A percentile compares a stretch with the other conserved stretches of the same genome.
Evolutionary conservation across 1,284 basidiomycete species (phyloP).

Genomic region (Stygiomarasmius scandens): DNA sequence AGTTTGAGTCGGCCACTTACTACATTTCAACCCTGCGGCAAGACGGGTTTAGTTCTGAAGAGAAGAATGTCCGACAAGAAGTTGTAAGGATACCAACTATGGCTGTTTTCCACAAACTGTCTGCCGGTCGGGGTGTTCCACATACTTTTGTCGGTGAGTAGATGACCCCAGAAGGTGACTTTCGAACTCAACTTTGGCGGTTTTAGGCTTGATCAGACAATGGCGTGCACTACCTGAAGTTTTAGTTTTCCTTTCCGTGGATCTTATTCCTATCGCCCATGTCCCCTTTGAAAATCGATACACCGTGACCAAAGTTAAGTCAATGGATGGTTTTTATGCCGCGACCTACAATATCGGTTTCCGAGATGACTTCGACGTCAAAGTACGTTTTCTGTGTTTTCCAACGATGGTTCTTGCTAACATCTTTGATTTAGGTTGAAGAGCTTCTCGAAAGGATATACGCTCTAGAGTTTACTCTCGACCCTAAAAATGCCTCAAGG

Average conservation of each 20-base stretch:
- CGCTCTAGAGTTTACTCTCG: constrained; percentile 43
- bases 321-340: constrained; percentile 61
- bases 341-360: constrained; percentile 65
- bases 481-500: constrained; percentile 33
- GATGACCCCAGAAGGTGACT: not conserved
- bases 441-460: constrained; percentile 56
- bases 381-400: constrained; percentile 26
- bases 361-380: constrained; percentile 56
- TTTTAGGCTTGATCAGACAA: constrained; percentile 50
- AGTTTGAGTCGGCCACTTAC: constrained; percentile 10
- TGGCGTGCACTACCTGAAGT: constrained; percentile 64
- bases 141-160: constrained; percentile 56
- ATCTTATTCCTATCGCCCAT: constrained; percentile 49
- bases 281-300: constrained; percentile 52
- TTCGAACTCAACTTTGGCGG: not conserved
- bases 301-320: constrained; percentile 54
- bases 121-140: constrained; percentile 55
- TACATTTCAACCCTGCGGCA: constrained; percentile 9
- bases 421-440: constrained; percentile 32
- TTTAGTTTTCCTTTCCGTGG: constrained; percentile 64
- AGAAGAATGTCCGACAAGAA: constrained; percentile 25
- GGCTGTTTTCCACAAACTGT: constrained; percentile 60
- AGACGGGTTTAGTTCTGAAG: constrained; percentile 13
- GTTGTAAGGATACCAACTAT: constrained; percentile 53
- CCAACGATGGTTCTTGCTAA: not conserved